Evolutionary conservation across 768 basidiomycete genomes (phyloP), one percentile per base, ranked within the genome.

Genomic region (Lactifluus echinatus): DNA sequence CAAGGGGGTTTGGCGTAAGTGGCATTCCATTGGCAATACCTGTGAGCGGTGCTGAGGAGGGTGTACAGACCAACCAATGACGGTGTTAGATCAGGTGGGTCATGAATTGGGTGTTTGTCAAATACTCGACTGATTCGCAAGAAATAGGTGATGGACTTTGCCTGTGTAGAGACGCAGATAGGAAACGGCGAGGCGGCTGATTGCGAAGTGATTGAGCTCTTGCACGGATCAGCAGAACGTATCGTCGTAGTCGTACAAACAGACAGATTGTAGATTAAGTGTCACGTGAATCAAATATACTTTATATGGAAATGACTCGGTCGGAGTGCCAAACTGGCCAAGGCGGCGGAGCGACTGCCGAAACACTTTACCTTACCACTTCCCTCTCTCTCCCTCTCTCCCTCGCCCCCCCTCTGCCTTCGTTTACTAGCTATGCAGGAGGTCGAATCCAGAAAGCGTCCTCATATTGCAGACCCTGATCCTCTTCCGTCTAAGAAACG

Each of bases 91-190:
- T 63, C 81, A 81, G 75, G 89, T 87, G 63, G 44, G 76, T 69
- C 14, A 31, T 31, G 8, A 6, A 46, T 51, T 51, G n/a, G 50
- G 54, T 44, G 39, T 28, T 36, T 17, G 17, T 14, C 21, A 24
- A 24, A 23, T 45, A 33, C 11, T 7, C 34, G 44, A 56, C 57
- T 52, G 5, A 55, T 4, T 59, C 57, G 19, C 36, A n/a, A 49
- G 1, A 34, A 34, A 23, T 66, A 91, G 87, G 68, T 75, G 11
- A 78, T 92, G 71, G 89, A 92, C 64, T 79, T 93, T 62, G 77
- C 89, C 8, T 98, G 95, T 66, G 81, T 98, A 8, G 95, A 97
- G 71, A 90, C 93, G 23, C 94, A 98, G 70, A 84, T 95, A 52
- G 93, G 92, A 6, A 79, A 89, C 56, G 87, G 87, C 1, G 79